phyloP scores from a whole-genome alignment of 768 basidiomycete genomes.

The Rhodotorula babjevae region DNA sequence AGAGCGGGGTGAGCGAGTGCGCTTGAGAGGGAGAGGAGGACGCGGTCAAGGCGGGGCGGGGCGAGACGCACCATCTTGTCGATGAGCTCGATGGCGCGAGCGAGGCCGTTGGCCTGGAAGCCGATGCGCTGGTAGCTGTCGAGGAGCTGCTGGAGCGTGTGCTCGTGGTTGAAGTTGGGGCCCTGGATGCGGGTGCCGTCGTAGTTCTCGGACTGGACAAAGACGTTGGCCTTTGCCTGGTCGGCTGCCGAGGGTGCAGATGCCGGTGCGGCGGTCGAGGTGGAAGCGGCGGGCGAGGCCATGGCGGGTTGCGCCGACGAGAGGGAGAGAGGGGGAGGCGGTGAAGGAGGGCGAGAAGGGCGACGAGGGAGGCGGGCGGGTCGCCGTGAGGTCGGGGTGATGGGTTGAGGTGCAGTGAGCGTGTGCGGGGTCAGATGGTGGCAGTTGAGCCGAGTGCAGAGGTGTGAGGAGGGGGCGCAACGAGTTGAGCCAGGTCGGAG shows the following conservation, averaged over 20 bases:
- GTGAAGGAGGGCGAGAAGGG: too few species aligned
- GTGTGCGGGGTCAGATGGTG: too few species aligned
- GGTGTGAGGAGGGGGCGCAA: neutral
- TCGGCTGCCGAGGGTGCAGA: neutral
- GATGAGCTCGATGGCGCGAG: conserved; percentile 80
- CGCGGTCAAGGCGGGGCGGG: too few species aligned
- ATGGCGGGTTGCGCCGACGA: neutral
- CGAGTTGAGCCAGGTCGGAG: too few species aligned
- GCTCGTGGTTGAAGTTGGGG: conserved; percentile 71
- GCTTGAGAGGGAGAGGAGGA: neutral
- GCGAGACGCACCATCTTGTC: conserved; percentile 90
- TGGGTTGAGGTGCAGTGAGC: too few species aligned
- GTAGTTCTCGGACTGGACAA: conserved; percentile 66
- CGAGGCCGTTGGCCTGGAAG: conserved; percentile 93
- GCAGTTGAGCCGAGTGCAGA: neutral
- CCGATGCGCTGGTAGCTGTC: conserved; percentile 81
- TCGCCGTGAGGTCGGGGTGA: too few species aligned
- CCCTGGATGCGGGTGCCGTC: conserved; percentile 71
- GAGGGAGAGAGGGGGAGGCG: neutral
- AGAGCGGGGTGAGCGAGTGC: neutral
- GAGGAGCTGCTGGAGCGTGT: conserved; percentile 66
- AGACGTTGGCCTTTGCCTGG: conserved; percentile 65
- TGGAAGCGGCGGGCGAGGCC: too few species aligned
- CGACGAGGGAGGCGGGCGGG: too few species aligned
- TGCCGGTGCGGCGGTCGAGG: neutral